Evolutionary conservation across 495 filamentous ascomycete genomes (phyloP), one percentile per base, ranked within the genome.

Genomic region (Xylaria intraflava): DNA sequence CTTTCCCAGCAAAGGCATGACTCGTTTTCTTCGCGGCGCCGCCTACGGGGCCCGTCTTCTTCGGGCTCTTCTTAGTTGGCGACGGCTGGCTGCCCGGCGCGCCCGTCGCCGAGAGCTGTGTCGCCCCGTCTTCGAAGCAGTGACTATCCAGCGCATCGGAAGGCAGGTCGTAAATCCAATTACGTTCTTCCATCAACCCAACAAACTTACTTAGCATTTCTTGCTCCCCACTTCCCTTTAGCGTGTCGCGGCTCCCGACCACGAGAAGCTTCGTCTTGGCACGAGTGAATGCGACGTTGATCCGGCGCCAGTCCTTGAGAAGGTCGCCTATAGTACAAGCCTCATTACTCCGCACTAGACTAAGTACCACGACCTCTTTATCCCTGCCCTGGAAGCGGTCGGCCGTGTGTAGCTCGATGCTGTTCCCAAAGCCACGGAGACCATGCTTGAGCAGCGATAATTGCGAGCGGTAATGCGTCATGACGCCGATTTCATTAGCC

Each of bases 381-480:
- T 98, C 93, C 2, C 93, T 79, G 5, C 93, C 93, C 67, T 98
- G 93, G 69, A 95, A 98, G 48, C 89, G 88, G 63, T 98, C 93
- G 5, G 93, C 88, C 0, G 93, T 96, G 69, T 96, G 89, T 80
- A 96, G 89, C 68, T 98, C 93, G 11, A 98, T 81, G 1, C 73
- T 79, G 7, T 41, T 62, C 1, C 58, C 64, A 43, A 68, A 59
- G 6, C 57, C 47, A 36, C 71, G 65, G 1, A 80, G 67, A 4
- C 66, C 58, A 29, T 80, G 69, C 33, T 74, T 75, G 0, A 81
- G 66, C 14, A 77, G 62, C 0, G 75, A 68, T 0, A 98, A 85
- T 66, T 98, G 93, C 27, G 88, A 91, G 57, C 92, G 88, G 72
- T 98, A 98, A 66, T 96, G 88, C n/a, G 93, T 95, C 65, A 98